Conservation (phyloP, 768 basidiomycete genomes). For the Phylloporus rhodoxanthus region DNA sequence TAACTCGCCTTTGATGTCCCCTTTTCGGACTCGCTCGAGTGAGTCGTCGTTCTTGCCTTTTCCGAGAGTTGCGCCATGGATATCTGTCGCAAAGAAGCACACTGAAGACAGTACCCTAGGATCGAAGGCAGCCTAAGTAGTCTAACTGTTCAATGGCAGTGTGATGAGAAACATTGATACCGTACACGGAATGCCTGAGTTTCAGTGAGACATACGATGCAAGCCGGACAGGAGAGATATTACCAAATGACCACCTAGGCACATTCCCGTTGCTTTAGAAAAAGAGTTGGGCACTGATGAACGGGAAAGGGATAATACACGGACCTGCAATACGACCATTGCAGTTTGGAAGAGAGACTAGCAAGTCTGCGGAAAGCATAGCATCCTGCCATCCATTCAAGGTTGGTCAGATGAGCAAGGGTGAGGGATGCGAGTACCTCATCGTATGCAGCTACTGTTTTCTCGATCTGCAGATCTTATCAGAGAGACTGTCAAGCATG, state of each 20-base stretch:
- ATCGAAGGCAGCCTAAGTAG: constrained; percentile 77
- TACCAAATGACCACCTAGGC: constrained; percentile 81
- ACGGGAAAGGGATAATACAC: constrained; percentile 11
- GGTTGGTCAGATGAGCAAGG: neutral
- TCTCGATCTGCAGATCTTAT: constrained; percentile 64
- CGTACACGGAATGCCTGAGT: constrained; percentile 48
- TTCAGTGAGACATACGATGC: neutral
- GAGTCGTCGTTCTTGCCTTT: constrained; percentile 81
- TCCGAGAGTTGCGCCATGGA: constrained; percentile 83
- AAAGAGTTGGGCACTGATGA: constrained; percentile 2
- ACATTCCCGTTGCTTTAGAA: constrained; percentile 77
- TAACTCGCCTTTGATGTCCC: constrained; percentile 83
- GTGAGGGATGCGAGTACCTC: constrained; percentile 45
- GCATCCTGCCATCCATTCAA: constrained; percentile 53
- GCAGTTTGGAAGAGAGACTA: constrained; percentile 71
- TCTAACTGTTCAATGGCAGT: neutral
- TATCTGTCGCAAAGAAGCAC: constrained; percentile 94
- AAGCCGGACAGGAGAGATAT: constrained; percentile 16
- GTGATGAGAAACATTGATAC: neutral
- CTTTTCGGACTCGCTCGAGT: constrained; percentile 62
- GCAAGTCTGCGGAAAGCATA: constrained; percentile 67
- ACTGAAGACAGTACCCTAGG: constrained; percentile 74
- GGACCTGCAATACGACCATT: constrained; percentile 85
- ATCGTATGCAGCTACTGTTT: constrained; percentile 81
- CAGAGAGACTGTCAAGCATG: neutral